phyloP scores from a whole-genome alignment of 805 yeast genomes.

The Yamadazyma sp. region DNA sequence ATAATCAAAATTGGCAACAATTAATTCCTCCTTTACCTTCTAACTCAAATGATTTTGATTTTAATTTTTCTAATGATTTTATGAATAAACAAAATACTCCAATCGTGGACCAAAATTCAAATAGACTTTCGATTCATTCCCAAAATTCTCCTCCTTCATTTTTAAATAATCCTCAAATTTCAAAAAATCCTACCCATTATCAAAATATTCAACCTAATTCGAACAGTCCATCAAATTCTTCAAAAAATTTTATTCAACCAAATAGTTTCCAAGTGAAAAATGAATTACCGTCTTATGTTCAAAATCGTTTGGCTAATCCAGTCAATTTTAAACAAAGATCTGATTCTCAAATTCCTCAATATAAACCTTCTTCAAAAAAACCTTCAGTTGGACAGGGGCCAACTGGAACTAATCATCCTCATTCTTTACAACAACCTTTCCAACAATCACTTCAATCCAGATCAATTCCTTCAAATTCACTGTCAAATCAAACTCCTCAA shows the following conservation, averaged over 20 bases:
- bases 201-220: slow-evolving; percentile 2
- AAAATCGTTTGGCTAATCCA: slow-evolving; percentile 2
- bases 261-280: slow-evolving; percentile 7
- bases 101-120: neutral
- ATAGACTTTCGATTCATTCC: slow-evolving; percentile 1
- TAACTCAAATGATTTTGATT: slow-evolving; percentile 7
- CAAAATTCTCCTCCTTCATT: too few species aligned
- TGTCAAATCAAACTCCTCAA: too few species aligned
- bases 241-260: neutral
- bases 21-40: slow-evolving; percentile 15
- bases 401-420: neutral
- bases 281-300: slow-evolving; percentile 6
- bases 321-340: slow-evolving; percentile 1
- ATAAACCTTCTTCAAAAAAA: slow-evolving; percentile 1
- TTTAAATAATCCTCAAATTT: too few species aligned
- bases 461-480: too few species aligned
- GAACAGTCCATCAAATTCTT: too few species aligned
- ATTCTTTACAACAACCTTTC: neutral
- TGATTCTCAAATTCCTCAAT: neutral
- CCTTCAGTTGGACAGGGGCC: neutral
- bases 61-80: slow-evolving; percentile 7
- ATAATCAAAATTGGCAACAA: slow-evolving; percentile 10
- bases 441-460: slow-evolving; percentile 1
- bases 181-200: neutral
- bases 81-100: slow-evolving; percentile 5